Base-by-base conservation (phyloP, 176 grass and related monocot genomes). In the Tillandsia leiboldiana region DNA sequence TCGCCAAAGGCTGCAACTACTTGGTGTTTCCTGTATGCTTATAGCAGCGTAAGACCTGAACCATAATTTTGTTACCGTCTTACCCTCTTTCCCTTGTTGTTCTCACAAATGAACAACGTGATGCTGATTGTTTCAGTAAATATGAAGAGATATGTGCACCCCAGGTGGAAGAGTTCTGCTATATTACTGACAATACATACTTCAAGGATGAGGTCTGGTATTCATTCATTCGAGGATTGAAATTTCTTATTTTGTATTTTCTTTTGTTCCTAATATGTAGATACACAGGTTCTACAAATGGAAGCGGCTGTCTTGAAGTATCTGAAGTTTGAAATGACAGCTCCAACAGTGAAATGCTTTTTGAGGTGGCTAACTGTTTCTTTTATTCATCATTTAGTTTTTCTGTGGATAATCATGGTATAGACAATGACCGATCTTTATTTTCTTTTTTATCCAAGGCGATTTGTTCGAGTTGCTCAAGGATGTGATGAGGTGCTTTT, bases 151-250 rank as follows among this genome's bases (percentile, higher is more conserved):
- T 99, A 73, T 99, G 86, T 75, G 87, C 94, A 71, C 94, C 94
- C 26, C 94, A 99, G 80, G 94, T 99, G 81, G 94, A 99, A 85
- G 94, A 99, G 27, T 99, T 99, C 75, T 99, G 94, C 75, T 99
- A 99, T 67, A 93, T 99, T 79, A 99, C 94, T 13, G 94, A 99
- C 72, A 99, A 99, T 28, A 99, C 94, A 71, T 99, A 99, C 68
- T 99, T 93, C 71, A 99, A 87, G 83, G 94, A 99, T 66, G 89
- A 99, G 89, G 88, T 87, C 2, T 67, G 84, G 67, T 18, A 20
- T 66, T 23, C 26, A 48, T 73, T 47, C 8, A 2, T 54, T 8
- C 8, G 0, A 15, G 53, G 10, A 9, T 23, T 69, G 51, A n/a
- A 15, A 13, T 67, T 50, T 11, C 2, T 22, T 73, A 9, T 65